Evolutionary conservation across 257 asterid species (phyloP).

Genomic region (Solanum verrucosum): DNA sequence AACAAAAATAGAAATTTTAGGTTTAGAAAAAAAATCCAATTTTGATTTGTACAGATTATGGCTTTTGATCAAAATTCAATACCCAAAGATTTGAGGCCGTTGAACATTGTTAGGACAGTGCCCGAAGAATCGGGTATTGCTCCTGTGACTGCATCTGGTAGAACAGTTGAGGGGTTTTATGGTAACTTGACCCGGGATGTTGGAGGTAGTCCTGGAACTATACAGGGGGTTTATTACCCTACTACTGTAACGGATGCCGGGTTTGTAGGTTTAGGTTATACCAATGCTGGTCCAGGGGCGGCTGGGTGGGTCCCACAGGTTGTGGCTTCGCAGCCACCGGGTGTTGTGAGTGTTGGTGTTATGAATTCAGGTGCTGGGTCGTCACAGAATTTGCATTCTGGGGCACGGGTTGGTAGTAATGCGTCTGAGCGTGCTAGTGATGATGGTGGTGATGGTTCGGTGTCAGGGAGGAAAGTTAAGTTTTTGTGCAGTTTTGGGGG

Average conservation of each 20-base stretch:
- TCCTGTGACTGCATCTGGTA: slow-evolving; percentile 42
- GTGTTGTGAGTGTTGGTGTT: slow-evolving; percentile 19
- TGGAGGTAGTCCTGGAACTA: slow-evolving; percentile 33
- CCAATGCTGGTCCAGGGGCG: slow-evolving; percentile 39
- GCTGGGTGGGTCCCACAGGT: slow-evolving; percentile 61
- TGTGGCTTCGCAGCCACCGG: slow-evolving; percentile 30
- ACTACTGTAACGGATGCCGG: slow-evolving; percentile 39
- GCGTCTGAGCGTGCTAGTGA: slow-evolving; percentile 60
- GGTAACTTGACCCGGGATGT: slow-evolving; percentile 32
- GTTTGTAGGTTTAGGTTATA: slow-evolving; percentile 41
- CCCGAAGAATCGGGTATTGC: slow-evolving; percentile 64
- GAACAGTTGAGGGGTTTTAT: slow-evolving; percentile 61
- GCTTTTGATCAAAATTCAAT: slow-evolving; percentile 71
- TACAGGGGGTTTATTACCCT: slow-evolving; percentile 56
- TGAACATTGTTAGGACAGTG: slow-evolving; percentile 43
- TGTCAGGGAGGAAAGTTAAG: slow-evolving; percentile 64
- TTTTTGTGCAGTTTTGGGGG: slow-evolving; percentile 97
- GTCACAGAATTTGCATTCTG: slow-evolving; percentile 16
- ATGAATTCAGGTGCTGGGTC: slow-evolving; percentile 32
- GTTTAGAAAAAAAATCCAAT: not conserved
- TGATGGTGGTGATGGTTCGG: slow-evolving; percentile 65
- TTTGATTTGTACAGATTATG: slow-evolving; percentile 23
- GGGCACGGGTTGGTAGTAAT: slow-evolving; percentile 19
- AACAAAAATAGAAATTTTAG: not conserved
- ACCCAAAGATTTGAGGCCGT: slow-evolving; percentile 70